Percentiles rank a stretch among this genome's conserved stretches.
phyloP scores from a whole-genome alignment of 2,329 filamentous ascomycete genomes.

The Fusarium sp. region DNA sequence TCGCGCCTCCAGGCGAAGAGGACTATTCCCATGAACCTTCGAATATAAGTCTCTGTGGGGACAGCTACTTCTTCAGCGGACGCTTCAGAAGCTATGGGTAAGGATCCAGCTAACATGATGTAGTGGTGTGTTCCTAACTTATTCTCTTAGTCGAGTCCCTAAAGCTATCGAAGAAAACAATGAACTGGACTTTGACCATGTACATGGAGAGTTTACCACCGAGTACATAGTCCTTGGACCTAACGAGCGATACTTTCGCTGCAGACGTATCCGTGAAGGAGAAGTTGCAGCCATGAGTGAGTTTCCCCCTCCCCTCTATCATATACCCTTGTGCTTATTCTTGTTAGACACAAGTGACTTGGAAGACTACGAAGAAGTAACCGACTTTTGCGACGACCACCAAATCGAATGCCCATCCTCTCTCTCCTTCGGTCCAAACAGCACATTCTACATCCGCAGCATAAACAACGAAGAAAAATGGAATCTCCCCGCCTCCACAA shows the following conservation, averaged over 20 bases:
- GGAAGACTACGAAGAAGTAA: conserved; percentile 31
- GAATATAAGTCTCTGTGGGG: conserved; percentile 34
- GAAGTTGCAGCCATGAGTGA: conserved; percentile 31
- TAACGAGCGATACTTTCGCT: conserved; percentile 36
- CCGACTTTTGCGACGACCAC: conserved; percentile 28
- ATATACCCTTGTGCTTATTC: background rate
- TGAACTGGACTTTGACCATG: conserved; percentile 20
- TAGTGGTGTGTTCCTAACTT: background rate
- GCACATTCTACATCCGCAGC: conserved; percentile 36
- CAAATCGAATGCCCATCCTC: conserved; percentile 40
- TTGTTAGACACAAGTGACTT: conserved; percentile 31
- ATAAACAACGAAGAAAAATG: conserved; percentile 31
- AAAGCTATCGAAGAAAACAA: background rate
- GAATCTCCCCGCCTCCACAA: conserved; percentile 16
- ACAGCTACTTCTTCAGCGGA: conserved; percentile 40
- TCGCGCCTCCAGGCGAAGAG: conserved; percentile 10
- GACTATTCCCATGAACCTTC: conserved; percentile 26
- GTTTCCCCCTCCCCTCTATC: background rate
- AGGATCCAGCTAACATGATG: background rate
- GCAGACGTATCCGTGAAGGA: conserved; percentile 27
- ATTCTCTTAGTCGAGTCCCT: conserved; percentile 13
- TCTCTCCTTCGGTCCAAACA: conserved; percentile 32
- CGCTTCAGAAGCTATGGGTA: conserved; percentile 36
- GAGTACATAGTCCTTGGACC: conserved; percentile 40
- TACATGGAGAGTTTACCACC: conserved; percentile 1